phyloP scores from a whole-genome alignment of 164 flowering plant species.

The Annona squamosa region DNA sequence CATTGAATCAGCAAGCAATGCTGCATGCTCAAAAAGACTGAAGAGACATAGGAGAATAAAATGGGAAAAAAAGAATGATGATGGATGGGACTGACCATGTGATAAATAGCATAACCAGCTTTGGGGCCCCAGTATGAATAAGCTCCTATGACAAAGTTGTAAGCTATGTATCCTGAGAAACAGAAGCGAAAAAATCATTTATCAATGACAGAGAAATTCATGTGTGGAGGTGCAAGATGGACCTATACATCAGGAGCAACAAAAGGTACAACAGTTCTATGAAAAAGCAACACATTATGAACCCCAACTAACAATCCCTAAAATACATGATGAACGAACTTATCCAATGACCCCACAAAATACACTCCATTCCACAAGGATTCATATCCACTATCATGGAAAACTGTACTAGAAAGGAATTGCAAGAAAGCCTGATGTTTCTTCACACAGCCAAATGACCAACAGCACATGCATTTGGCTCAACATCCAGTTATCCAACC shows the following conservation, averaged over 20 bases:
- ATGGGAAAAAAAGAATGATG: background rate
- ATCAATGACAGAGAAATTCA: constrained; percentile 3
- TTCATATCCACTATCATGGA: no score
- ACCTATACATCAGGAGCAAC: background rate
- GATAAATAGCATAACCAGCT: constrained; percentile 86
- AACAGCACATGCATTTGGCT: no score
- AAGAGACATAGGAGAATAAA: background rate
- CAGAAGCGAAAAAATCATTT: background rate
- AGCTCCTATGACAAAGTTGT: constrained; percentile 95
- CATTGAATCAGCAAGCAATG: no score
- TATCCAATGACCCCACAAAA: no score
- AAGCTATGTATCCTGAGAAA: constrained; percentile 64
- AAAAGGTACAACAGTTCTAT: background rate
- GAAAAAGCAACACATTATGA: background rate
- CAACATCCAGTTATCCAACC: no score
- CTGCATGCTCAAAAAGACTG: background rate
- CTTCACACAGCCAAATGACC: no score
- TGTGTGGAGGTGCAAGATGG: no score
- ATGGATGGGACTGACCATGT: constrained; percentile 54
- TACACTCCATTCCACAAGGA: no score
- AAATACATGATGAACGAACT: no score
- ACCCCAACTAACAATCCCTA: background rate
- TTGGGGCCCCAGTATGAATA: constrained; percentile 99
- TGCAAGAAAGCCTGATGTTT: no score
- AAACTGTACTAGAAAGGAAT: no score